Percentiles rank a stretch among this genome's conserved stretches.
These are phyloP conservation scores for Alternaria metachromatica DNA, from an alignment of 2,329 filamentous ascomycete species.

Conservation along the genomic window DNA sequence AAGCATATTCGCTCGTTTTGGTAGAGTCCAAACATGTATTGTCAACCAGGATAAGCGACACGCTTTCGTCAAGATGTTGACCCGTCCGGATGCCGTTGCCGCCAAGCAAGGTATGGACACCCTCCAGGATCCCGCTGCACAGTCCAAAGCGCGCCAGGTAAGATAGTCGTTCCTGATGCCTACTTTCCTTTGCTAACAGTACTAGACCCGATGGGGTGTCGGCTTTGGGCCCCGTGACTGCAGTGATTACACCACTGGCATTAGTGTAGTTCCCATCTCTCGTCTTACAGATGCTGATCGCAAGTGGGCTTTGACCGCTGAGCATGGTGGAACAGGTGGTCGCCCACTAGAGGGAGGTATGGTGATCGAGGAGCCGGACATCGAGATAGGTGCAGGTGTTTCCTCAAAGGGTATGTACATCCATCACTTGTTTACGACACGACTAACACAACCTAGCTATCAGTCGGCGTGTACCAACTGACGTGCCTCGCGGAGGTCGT, in stretches of 20 bases:
- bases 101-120: slow-evolving; percentile 91
- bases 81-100: slow-evolving; percentile 78
- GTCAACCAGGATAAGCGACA: slow-evolving; percentile 98
- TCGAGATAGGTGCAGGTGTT: slow-evolving; percentile 96
- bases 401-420: slow-evolving; percentile 76
- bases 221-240: slow-evolving; percentile 97
- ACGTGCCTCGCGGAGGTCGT: slow-evolving; percentile 34
- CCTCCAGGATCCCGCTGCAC: slow-evolving; percentile 72
- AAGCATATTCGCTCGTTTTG: slow-evolving; percentile 79
- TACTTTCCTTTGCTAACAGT: slow-evolving; percentile 21
- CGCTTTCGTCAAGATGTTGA: slow-evolving; percentile 98
- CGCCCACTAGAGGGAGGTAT: slow-evolving; percentile 79
- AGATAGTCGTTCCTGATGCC: slow-evolving; percentile 5
- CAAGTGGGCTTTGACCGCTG: slow-evolving; percentile 95
- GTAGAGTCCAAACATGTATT: slow-evolving; percentile 94
- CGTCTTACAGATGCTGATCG: slow-evolving; percentile 94
- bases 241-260: slow-evolving; percentile 90
- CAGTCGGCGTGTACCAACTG: slow-evolving; percentile 45
- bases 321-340: slow-evolving; percentile 91
- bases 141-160: slow-evolving; percentile 64
- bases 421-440: neutral
- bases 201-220: slow-evolving; percentile 92
- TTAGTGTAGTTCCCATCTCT: slow-evolving; percentile 91
- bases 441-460: slow-evolving; percentile 38
- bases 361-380: slow-evolving; percentile 95